Percentiles rank a stretch among this genome's conserved stretches.
phyloP scores from a whole-genome alignment of 2,329 filamentous ascomycete species.

The Diplodia seriata region DNA sequence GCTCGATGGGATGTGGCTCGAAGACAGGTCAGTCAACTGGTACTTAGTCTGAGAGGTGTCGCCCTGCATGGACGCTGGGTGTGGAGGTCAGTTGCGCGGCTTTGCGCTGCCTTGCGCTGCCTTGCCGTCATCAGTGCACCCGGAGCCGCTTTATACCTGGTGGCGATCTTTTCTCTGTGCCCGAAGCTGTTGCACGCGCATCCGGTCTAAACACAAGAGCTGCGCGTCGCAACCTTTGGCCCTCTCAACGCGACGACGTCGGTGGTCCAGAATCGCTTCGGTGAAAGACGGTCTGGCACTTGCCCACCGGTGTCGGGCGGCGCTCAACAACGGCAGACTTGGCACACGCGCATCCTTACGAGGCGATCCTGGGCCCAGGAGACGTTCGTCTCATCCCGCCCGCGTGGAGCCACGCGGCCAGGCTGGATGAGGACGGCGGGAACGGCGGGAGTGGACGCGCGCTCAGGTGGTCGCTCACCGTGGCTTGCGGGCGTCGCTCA shows the following conservation, averaged over 20 bases:
- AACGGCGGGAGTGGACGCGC: conserved; percentile 36
- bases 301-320: too few relatives aligned
- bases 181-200: neutral
- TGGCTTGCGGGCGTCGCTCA: neutral
- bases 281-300: conserved; percentile 42
- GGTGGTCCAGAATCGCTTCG: neutral
- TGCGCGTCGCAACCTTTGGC: neutral
- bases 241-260: neutral
- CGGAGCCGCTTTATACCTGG: neutral
- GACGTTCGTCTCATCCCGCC: conserved; percentile 83
- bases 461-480: neutral
- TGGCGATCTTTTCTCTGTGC: neutral
- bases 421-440: conserved; percentile 49
- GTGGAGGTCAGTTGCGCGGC: neutral
- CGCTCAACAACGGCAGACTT: conserved; percentile 19
- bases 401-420: conserved; percentile 81
- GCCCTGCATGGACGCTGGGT: neutral
- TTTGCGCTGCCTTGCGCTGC: neutral
- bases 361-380: conserved; percentile 70
- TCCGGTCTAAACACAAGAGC: neutral
- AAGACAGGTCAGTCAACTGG: neutral
- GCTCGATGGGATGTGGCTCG: too few relatives aligned
- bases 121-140: neutral
- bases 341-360: conserved; percentile 63
- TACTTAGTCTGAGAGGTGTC: neutral